Conservation (phyloP, 768 basidiomycete species). For the Mycena indigotica region DNA sequence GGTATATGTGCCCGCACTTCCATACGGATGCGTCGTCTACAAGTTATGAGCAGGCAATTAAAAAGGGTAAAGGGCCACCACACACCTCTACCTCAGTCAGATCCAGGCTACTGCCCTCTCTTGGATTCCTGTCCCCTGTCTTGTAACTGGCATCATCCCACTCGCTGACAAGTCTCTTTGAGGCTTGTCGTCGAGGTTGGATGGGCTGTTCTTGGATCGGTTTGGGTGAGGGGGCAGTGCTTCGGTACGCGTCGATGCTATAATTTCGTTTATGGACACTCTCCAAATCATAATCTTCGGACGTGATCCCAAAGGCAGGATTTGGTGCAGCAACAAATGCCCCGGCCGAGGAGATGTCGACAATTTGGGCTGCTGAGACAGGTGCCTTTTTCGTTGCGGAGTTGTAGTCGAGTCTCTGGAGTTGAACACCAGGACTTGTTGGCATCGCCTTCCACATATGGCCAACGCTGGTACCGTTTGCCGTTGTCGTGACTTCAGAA, state of each 20-base stretch:
- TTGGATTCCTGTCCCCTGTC: background rate
- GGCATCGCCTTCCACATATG: background rate
- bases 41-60: background rate
- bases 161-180: background rate
- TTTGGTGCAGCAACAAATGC: conserved; percentile 13
- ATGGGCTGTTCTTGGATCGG: background rate
- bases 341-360: conserved; percentile 1
- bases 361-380: background rate
- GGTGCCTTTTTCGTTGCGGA: background rate
- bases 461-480: background rate
- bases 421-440: background rate
- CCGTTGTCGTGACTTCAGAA: background rate
- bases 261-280: background rate
- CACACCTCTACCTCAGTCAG: conserved; percentile 4
- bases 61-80: background rate
- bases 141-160: conserved; percentile 11
- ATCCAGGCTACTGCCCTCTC: background rate
- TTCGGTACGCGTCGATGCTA: background rate
- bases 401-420: background rate
- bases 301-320: background rate
- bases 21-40: conserved; percentile 2
- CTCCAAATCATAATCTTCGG: background rate
- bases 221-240: background rate
- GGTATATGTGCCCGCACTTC: conserved; percentile 2
- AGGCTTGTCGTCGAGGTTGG: background rate